These are phyloP conservation scores for Claviceps sorghi DNA, from an alignment of 2,329 filamentous ascomycete species.

Conservation along the genomic window DNA sequence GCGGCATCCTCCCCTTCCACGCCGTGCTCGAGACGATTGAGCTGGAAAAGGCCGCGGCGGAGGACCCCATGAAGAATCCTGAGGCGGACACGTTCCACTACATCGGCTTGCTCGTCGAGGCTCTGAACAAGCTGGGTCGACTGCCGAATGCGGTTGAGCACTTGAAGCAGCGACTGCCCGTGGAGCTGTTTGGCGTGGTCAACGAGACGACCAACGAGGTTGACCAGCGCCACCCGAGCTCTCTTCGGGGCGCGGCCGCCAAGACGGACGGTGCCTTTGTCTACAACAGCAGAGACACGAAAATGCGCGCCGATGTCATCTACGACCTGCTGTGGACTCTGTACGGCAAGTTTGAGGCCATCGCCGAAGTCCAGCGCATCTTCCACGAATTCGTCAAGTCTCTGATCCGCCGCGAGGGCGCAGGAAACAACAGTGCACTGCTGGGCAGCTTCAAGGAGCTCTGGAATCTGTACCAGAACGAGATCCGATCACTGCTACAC, in stretches of 20 bases:
- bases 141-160: conserved; percentile 77
- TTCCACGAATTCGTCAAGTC: conserved; percentile 84
- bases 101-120: conserved; percentile 72
- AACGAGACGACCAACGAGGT: conserved; percentile 92
- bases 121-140: conserved; percentile 75
- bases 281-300: conserved; percentile 55
- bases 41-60: conserved; percentile 47
- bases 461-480: conserved; percentile 96
- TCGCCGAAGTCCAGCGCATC: conserved; percentile 86
- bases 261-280: conserved; percentile 44
- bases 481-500: conserved; percentile 85
- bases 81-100: conserved; percentile 95
- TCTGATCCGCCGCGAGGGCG: conserved; percentile 68
- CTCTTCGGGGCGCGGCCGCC: conserved; percentile 43
- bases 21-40: conserved; percentile 46
- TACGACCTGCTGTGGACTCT: conserved; percentile 84
- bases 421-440: conserved; percentile 47
- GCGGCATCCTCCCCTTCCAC: conserved; percentile 39
- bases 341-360: conserved; percentile 94
- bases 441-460: conserved; percentile 87
- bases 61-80: conserved; percentile 85
- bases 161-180: conserved; percentile 82
- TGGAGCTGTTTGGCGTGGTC: conserved; percentile 86
- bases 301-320: conserved; percentile 69
- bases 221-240: conserved; percentile 80